phyloP scores from a whole-genome alignment of 2,329 filamentous ascomycete species.

The Claviceps humidiphila region DNA sequence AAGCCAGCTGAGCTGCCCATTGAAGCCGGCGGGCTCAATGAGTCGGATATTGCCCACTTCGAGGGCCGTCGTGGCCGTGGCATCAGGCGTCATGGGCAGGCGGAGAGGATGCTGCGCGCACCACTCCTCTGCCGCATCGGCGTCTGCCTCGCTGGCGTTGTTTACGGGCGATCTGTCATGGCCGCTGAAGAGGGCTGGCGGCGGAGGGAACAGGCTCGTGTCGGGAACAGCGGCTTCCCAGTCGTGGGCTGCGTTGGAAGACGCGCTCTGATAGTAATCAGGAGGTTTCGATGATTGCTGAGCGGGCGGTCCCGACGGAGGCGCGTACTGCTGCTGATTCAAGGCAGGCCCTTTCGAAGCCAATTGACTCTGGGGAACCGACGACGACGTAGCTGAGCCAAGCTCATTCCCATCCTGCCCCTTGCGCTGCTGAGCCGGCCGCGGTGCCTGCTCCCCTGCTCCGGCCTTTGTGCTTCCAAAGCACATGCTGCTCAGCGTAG shows the following conservation, averaged over 20 bases:
- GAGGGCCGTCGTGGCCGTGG: conserved; percentile 33
- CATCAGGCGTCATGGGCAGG: conserved; percentile 35
- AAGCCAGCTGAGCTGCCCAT: conserved; percentile 31
- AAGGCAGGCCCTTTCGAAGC: conserved; percentile 7
- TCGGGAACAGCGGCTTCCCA: conserved; percentile 62
- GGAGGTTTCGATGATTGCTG: too few relatives aligned
- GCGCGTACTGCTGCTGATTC: conserved; percentile 11
- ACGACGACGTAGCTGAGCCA: conserved; percentile 2
- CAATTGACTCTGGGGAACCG: conserved; percentile 7
- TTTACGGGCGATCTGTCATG: conserved; percentile 53
- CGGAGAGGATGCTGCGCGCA: conserved; percentile 47
- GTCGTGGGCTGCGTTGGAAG: conserved; percentile 40
- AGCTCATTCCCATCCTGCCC: conserved; percentile 12
- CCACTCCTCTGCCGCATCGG: conserved; percentile 53
- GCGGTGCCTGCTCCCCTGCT: conserved; percentile 25
- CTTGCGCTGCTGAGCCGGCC: conserved; percentile 18
- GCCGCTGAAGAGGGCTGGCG: conserved; percentile 51
- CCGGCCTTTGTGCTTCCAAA: conserved; percentile 30
- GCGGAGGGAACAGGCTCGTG: conserved; percentile 58
- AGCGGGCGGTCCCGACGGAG: conserved; percentile 17
- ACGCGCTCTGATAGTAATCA: too few relatives aligned
- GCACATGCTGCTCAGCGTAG: conserved; percentile 26
- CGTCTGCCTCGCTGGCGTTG: conserved; percentile 54
- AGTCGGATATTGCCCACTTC: conserved; percentile 39
- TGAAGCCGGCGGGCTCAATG: conserved; percentile 35